Percentiles rank a stretch among this genome's conserved stretches.
Evolutionary conservation across 1,284 basidiomycete genomes (phyloP).

Genomic region (Leccinum griseonigrum): DNA sequence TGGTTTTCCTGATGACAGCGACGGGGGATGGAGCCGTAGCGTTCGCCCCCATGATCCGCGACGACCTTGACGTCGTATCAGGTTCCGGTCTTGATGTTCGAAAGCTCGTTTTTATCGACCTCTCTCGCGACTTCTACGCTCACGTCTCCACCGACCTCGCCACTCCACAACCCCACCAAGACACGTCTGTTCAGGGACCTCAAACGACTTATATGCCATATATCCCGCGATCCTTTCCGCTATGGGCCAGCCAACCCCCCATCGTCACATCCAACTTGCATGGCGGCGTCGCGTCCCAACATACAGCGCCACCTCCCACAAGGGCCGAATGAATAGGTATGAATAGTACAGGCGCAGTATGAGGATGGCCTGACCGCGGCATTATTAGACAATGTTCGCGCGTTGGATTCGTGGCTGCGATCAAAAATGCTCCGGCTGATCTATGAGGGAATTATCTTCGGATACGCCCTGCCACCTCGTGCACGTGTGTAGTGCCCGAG

Average conservation of each 20-base stretch:
- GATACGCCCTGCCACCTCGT: constrained; percentile 43
- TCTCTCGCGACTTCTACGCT: constrained; percentile 18
- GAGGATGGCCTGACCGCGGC: constrained; percentile 67
- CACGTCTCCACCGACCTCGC: constrained; percentile 20
- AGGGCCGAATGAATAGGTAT: constrained; percentile 6
- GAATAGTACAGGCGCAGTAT: constrained; percentile 24
- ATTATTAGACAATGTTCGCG: constrained; percentile 75
- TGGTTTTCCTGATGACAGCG: constrained; percentile 31
- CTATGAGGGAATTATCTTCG: constrained; percentile 89
- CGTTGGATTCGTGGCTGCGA: constrained; percentile 82
- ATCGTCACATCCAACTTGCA: constrained; percentile 75
- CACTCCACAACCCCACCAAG: constrained; percentile 29
- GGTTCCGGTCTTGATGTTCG: not conserved
- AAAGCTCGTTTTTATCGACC: constrained; percentile 15
- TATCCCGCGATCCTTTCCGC: constrained; percentile 58
- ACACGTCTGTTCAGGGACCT: constrained; percentile 41
- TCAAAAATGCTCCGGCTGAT: constrained; percentile 85
- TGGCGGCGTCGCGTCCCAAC: constrained; percentile 75
- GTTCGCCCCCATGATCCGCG: constrained; percentile 90
- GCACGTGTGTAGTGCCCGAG: not conserved
- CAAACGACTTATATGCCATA: constrained; percentile 82
- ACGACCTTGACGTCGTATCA: constrained; percentile 77
- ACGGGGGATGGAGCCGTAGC: constrained; percentile 87
- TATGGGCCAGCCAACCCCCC: constrained; percentile 59
- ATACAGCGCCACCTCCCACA: constrained; percentile 34